These are phyloP conservation scores for Fusarium continuum DNA, from an alignment of 2,329 filamentous ascomycete species.

Conservation along the genomic window DNA sequence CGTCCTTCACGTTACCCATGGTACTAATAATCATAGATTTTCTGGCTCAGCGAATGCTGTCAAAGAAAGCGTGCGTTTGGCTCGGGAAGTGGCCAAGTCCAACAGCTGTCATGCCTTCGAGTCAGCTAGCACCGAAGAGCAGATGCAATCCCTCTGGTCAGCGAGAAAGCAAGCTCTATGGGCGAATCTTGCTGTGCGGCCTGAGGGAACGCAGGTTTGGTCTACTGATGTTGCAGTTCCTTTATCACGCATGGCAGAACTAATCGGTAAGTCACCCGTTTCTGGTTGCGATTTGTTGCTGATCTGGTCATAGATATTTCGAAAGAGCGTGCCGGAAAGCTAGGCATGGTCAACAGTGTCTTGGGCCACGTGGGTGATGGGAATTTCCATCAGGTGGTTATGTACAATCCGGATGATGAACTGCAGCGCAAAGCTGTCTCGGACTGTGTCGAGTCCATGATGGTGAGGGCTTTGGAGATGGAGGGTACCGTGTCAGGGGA, in stretches of 20 bases:
- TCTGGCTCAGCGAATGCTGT: slow-evolving; percentile 70
- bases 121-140: slow-evolving; percentile 70
- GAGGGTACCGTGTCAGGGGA: slow-evolving; percentile 73
- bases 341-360: slow-evolving; percentile 71
- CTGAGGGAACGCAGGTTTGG: slow-evolving; percentile 72
- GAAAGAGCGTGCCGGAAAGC: slow-evolving; percentile 69
- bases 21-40: slow-evolving; percentile 53
- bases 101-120: slow-evolving; percentile 69
- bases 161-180: slow-evolving; percentile 79
- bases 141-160: slow-evolving; percentile 77
- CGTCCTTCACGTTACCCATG: too few species aligned
- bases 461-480: slow-evolving; percentile 73
- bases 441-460: slow-evolving; percentile 73
- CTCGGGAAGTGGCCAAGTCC: slow-evolving; percentile 64
- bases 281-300: background rate
- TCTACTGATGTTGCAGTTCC: slow-evolving; percentile 85
- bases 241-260: slow-evolving; percentile 74
- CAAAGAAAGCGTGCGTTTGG: slow-evolving; percentile 64
- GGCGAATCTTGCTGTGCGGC: slow-evolving; percentile 73
- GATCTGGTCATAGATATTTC: slow-evolving; percentile 60
- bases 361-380: slow-evolving; percentile 79
- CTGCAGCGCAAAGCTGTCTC: slow-evolving; percentile 64
- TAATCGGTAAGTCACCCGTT: slow-evolving; percentile 58
- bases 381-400: slow-evolving; percentile 71
- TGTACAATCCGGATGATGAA: slow-evolving; percentile 59